A percentile compares a stretch with the other conserved stretches of the same genome.
These are phyloP conservation scores for Aspergillus kassunensis DNA, from an alignment of 495 filamentous ascomycete genomes.

Conservation along the genomic window DNA sequence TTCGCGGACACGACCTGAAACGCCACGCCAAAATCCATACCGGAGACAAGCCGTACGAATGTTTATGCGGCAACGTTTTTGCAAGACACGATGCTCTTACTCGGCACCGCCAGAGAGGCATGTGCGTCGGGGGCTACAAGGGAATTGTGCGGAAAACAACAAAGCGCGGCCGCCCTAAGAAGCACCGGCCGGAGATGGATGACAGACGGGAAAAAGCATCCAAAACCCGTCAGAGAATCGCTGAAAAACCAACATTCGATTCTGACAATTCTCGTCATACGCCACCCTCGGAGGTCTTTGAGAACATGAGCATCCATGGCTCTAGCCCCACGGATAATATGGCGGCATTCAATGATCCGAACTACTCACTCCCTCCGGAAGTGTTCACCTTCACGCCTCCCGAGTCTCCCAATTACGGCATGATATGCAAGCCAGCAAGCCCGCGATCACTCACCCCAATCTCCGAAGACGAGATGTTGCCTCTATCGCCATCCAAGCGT, in stretches of 20 bases:
- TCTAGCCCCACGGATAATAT: constrained; percentile 39
- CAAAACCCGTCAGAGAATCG: constrained; percentile 44
- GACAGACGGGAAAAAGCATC: constrained; percentile 61
- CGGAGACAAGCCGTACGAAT: constrained; percentile 87
- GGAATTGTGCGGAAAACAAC: constrained; percentile 69
- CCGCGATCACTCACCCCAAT: constrained; percentile 41
- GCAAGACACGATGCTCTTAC: constrained; percentile 93
- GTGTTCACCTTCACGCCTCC: constrained; percentile 48
- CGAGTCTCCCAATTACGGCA: constrained; percentile 40
- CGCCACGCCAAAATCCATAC: constrained; percentile 95
- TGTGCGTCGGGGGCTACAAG: constrained; percentile 90
- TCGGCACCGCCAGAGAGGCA: constrained; percentile 86
- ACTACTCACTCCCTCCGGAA: constrained; percentile 38
- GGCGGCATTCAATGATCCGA: constrained; percentile 36
- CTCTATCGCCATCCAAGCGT: constrained; percentile 27
- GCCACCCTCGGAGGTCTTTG: constrained; percentile 32
- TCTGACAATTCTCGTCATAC: constrained; percentile 30
- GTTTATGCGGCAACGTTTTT: constrained; percentile 85
- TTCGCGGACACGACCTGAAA: constrained; percentile 94
- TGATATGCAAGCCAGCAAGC: constrained; percentile 42
- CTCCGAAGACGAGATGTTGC: constrained; percentile 42
- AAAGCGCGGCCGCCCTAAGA: constrained; percentile 65
- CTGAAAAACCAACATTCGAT: constrained; percentile 31
- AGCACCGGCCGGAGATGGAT: constrained; percentile 59
- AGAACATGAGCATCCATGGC: constrained; percentile 44